Evolutionary conservation across 1,139 yeast genomes (phyloP), one percentile per base, ranked within the genome.

Genomic region (Yamadazyma kanchanaburiensis): DNA sequence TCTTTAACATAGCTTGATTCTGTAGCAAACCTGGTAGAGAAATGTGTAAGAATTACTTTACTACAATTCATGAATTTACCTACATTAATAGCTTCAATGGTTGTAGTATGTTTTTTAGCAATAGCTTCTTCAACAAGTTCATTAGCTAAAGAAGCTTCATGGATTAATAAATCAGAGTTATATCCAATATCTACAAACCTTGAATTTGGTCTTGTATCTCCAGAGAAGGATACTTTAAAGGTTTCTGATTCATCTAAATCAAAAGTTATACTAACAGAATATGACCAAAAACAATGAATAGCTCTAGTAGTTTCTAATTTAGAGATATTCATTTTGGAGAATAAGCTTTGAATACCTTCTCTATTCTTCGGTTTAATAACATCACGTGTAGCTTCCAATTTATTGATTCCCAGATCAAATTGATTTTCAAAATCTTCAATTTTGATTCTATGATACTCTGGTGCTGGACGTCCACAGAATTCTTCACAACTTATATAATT

Each of bases 141-240:
- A 49, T 86, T 85, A 36, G 86, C 96, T 39, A 89, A 72, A 0
- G 98, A 86, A 0, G 96, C 89, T 53, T 91, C 99, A 52, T 91
- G 99, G 28, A 91, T 80, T 37, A 91, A 64, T 31, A 94, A 56
- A 48, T 88, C 94, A 26, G 88, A 76, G n/a, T 64, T 57, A 18
- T 53, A 40, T 0, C 96, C 97, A 30, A 84, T 73, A 5, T 64
- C 68, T 40, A 82, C 84, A 42, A 68, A 68, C 28, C 53, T 59
- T 4, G 64, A 51, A 40, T 79, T 81, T 1, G 98, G 98, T 46
- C 97, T 74, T 0, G 97, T 87, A 50, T 91, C 99, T 7, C 98
- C 98, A 1, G 96, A 87, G 52, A 86, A 94, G 0, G 96, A 81
- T 2, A 89, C 66, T 43, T 75, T 81, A 60, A 88, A 86, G 0